Evolutionary conservation across 305 asterid genomes (phyloP), one percentile per base, ranked within the genome.

Genomic region (Salvia sclarea): DNA sequence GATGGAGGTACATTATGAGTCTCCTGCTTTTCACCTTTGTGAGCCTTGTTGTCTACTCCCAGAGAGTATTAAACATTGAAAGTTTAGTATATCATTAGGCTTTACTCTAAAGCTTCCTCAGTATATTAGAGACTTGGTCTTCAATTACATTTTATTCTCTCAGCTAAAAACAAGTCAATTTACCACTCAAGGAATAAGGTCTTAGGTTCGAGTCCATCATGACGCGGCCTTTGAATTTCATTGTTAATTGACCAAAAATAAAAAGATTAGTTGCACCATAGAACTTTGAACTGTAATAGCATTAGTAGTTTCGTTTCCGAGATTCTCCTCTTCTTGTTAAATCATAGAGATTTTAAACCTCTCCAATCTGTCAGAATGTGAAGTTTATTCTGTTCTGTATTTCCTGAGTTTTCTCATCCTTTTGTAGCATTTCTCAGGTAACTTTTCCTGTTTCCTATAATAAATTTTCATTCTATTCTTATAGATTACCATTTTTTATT

Each of bases 1-100:
- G 80, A 94, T 94, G 99, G 99, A 94, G 99, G 99, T 94, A 83
- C 58, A 31, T 38, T 41, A 16, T 61, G 56, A 28, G 38, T 72
- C 62, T 71, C 71, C 16, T 61, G 16, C 59, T 55, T 58, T 61
- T 68, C 24, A 37, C 21, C 33, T 69, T 47, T 77, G 33, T 45
- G 67, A 74, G 55, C 56, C 28, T 64, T 38, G 38, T 48, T 24
- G 47, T 60, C 38, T 12, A 21, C 53, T 33, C 20, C 53, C 64
- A 20, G 4, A 49, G 9, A 38, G 38, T 61, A 40, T 58, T 47
- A 56, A 40, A 53, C n/a, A 66, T 70, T 53, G 64, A 69, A 54
- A 54, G 68, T 38, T 38, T 12, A 18, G 30, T 54, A 28, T 48
- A 60, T 41, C 24, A 24, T 56, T 38, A 38, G 4, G 50, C 16